Evolutionary conservation across 164 flowering plant genomes (phyloP).

Genomic region (Vitis riparia): DNA sequence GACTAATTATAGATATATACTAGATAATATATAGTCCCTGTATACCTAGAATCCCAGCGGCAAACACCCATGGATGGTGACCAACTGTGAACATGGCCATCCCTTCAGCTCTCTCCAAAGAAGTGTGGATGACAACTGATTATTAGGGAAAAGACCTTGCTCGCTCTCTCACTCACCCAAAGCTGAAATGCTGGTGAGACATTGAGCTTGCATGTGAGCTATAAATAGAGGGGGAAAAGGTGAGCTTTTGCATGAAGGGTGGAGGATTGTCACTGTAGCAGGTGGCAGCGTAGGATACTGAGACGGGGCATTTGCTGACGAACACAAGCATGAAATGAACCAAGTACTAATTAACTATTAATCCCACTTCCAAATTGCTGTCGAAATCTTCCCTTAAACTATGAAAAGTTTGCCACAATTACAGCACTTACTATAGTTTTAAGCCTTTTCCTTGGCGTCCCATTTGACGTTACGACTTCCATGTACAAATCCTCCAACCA

Average conservation of each 20-base stretch:
- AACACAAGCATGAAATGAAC: too few species aligned
- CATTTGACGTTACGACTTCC: background rate
- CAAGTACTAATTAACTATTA: too few species aligned
- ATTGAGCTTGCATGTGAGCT: too few species aligned
- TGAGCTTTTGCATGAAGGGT: too few species aligned
- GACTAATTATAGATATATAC: background rate
- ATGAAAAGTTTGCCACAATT: background rate
- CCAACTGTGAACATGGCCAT: slow-evolving; percentile 28
- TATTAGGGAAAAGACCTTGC: background rate
- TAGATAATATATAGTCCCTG: background rate
- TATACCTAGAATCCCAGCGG: slow-evolving; percentile 51
- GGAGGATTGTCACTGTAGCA: too few species aligned
- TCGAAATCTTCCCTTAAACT: background rate
- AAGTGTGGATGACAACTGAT: background rate
- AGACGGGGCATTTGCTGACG: too few species aligned
- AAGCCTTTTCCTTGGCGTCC: slow-evolving; percentile 3
- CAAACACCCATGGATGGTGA: slow-evolving; percentile 29
- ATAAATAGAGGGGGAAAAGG: too few species aligned
- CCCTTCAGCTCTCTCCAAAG: slow-evolving; percentile 1
- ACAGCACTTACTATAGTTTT: background rate
- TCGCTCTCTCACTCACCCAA: background rate
- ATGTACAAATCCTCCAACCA: too few species aligned
- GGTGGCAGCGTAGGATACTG: too few species aligned
- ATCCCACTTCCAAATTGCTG: too few species aligned
- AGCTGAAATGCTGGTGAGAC: too few species aligned